phyloP scores from a whole-genome alignment of 2,329 filamentous ascomycete genomes.

The Fusarium austroafricanum region DNA sequence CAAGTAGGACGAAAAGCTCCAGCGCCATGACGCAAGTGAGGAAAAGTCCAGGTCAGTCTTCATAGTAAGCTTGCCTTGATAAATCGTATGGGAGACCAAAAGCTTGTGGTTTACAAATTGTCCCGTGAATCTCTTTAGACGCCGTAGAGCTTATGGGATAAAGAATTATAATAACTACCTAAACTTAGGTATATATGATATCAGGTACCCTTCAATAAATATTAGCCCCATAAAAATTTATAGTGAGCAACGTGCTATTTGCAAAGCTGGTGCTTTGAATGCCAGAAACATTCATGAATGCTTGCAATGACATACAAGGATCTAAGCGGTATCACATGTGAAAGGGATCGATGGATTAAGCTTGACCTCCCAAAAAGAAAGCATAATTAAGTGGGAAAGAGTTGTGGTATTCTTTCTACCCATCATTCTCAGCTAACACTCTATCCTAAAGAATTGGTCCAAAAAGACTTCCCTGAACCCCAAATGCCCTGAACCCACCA shows the following conservation, averaged over 20 bases:
- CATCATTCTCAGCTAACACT: background rate
- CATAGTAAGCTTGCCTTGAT: background rate
- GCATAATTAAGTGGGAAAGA: background rate
- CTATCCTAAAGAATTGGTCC: slow-evolving; percentile 4
- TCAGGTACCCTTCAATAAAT: no score
- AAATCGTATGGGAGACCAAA: background rate
- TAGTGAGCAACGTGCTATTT: background rate
- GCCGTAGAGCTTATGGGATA: no score
- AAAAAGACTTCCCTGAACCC: slow-evolving; percentile 21
- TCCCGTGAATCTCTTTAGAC: no score
- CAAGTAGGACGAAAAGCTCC: slow-evolving; percentile 30
- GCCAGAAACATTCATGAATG: background rate
- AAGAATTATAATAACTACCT: no score
- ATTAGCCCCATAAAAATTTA: no score
- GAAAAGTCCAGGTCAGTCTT: background rate
- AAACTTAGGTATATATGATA: no score
- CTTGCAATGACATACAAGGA: background rate
- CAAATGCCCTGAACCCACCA: slow-evolving; percentile 10
- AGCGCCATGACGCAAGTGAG: slow-evolving; percentile 26
- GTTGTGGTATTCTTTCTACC: slow-evolving; percentile 13
- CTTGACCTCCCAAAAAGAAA: background rate
- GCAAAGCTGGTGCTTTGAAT: background rate
- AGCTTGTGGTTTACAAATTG: background rate
- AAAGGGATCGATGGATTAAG: background rate
- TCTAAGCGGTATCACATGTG: background rate